Conservation (phyloP, 1,284 basidiomycete genomes). For the Naganishia liquefaciens region DNA sequence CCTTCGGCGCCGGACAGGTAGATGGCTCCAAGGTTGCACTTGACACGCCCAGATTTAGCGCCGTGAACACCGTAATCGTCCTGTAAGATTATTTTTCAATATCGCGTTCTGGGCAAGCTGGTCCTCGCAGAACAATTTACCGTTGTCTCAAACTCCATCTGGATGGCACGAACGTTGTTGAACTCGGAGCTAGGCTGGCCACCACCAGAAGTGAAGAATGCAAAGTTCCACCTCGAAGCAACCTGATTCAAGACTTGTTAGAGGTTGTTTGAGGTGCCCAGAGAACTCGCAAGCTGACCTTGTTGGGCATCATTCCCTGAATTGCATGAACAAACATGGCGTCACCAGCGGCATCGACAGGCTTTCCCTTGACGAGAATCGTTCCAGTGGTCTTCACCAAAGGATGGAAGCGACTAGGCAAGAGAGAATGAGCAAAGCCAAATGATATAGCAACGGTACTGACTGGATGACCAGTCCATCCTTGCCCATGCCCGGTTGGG, state of each 20-base stretch:
- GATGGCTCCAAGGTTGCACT: conserved; percentile 74
- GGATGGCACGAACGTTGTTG: conserved; percentile 78
- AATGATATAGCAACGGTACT: conserved; percentile 31
- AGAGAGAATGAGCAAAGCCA: background rate
- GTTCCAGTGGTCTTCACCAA: conserved; percentile 67
- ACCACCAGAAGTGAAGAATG: conserved; percentile 67
- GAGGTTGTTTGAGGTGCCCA: background rate
- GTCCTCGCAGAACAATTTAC: conserved; percentile 37
- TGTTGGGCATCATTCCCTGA: conserved; percentile 96
- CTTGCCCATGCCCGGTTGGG: conserved; percentile 59
- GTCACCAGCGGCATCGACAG: conserved; percentile 68
- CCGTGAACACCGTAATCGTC: conserved; percentile 73
- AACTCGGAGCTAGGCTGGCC: conserved; percentile 58
- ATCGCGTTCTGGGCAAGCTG: background rate
- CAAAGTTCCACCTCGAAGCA: conserved; percentile 95
- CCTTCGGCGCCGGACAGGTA: conserved; percentile 39
- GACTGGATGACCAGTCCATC: conserved; percentile 85
- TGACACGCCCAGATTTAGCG: conserved; percentile 72
- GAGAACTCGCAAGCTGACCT: conserved; percentile 54
- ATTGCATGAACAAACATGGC: conserved; percentile 96
- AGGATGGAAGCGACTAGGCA: conserved; percentile 76
- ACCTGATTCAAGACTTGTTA: conserved; percentile 50
- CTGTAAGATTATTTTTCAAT: conserved; percentile 29
- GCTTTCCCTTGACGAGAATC: conserved; percentile 70
- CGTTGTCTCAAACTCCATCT: conserved; percentile 95